Percentiles rank a stretch among this genome's conserved stretches.
These are phyloP conservation scores for Solanum acaule DNA, from an alignment of 257 asterid species.

Conservation along the genomic window DNA sequence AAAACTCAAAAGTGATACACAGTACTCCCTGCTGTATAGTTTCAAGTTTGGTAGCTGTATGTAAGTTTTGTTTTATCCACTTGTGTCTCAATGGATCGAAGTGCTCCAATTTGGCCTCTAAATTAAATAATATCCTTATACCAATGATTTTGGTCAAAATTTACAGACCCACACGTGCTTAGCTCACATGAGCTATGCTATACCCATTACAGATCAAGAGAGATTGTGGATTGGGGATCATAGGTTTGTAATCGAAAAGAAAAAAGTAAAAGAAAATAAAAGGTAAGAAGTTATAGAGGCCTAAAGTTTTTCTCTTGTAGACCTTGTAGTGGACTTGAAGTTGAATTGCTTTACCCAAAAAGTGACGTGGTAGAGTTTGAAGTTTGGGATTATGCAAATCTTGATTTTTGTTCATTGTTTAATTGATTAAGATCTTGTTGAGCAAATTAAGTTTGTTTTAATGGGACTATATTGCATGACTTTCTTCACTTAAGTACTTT, in stretches of 20 bases:
- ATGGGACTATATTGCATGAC: not conserved
- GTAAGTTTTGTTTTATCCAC: not conserved
- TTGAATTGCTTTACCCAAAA: not conserved
- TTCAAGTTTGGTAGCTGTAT: not conserved
- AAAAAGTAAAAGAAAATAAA: not conserved
- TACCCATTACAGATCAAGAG: not conserved
- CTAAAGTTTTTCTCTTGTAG: not conserved
- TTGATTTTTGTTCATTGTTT: not conserved
- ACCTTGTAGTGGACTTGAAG: not conserved
- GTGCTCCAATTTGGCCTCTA: not conserved
- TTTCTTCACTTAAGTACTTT: not conserved
- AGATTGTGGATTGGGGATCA: not conserved
- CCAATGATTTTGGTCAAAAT: not conserved
- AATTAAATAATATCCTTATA: not conserved
- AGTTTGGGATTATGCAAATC: not conserved
- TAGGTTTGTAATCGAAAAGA: not conserved
- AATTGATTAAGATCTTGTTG: not conserved
- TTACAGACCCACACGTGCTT: not conserved
- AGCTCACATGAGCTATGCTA: not conserved
- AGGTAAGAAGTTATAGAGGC: not conserved
- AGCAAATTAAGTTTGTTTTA: not conserved
- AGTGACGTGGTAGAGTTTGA: not conserved
- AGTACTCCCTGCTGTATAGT: not conserved
- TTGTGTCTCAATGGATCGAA: not conserved
- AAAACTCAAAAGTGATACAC: not conserved